Base-by-base conservation (phyloP, 1,284 basidiomycete species). In the Bjerkandera adusta region DNA sequence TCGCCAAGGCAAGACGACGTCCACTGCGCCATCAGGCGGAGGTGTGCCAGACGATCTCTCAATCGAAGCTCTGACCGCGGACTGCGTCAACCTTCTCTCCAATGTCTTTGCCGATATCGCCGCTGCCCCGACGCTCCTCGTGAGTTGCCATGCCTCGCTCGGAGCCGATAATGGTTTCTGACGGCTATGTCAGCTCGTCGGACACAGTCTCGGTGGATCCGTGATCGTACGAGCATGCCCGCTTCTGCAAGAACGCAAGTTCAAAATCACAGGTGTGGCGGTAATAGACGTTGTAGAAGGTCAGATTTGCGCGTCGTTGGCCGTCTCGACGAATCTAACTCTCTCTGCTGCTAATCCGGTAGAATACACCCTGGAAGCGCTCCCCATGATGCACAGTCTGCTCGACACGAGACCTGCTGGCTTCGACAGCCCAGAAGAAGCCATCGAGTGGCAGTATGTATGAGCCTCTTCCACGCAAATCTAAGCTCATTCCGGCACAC, bases 241-340 rank as follows among this genome's bases (percentile, higher is more conserved):
- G 0, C 59, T 68, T 6, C 72, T 97, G 1, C 76, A 89, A 48
- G 74, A 79, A 36, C 69, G 70, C 16, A 79, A 83, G 36, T 95
- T 89, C 55, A 73, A 73, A 5, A 73, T 97, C 1, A 76, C 81
- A 0, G 96, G 97, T 1, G 86, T 97, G 1, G 81, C 82, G 1
- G 93, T 97, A 1, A 72, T 99, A 1, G 97, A 99, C 58, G 93
- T 98, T 5, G 97, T 99, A 0, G 96, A 99, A 75, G 96, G 91
- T 89, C n/a, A n/a, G n/a, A n/a, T n/a, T n/a, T n/a, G n/a, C n/a
- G 34, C 15, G 67, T 49, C 12, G 10, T 21, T 22, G 10, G 15
- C 13, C 20, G 36, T 21, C 20, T 34, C 15, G 32, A 36, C 33
- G 16, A 43, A 30, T n/a, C n/a, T n/a, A n/a, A 1, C 7, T 25